phyloP scores from a whole-genome alignment of 1,284 basidiomycete genomes.

The Somion occarium region DNA sequence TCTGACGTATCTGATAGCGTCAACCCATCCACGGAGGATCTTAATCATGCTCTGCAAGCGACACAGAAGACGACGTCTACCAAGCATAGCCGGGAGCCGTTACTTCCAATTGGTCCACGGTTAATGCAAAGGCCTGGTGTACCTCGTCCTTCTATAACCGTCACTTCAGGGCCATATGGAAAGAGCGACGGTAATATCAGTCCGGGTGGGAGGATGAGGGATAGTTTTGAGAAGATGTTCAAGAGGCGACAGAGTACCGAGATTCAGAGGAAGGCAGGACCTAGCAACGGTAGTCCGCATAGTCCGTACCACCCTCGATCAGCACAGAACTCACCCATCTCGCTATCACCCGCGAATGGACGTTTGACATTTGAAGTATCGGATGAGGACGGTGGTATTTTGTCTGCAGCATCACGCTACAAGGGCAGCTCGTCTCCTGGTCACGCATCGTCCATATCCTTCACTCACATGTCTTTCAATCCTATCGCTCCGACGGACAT shows the following conservation, averaged over 20 bases:
- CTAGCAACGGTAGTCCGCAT: constrained; percentile 13
- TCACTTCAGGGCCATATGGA: constrained; percentile 24
- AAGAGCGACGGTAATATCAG: constrained; percentile 25
- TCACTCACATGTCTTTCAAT: constrained; percentile 36
- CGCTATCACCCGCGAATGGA: constrained; percentile 9
- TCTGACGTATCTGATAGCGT: constrained; percentile 29
- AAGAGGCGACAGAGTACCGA: constrained; percentile 54
- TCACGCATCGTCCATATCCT: constrained; percentile 20
- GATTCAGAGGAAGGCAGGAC: constrained; percentile 18
- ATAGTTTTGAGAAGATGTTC: constrained; percentile 51
- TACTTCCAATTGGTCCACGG: constrained; percentile 45
- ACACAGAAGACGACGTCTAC: constrained; percentile 27
- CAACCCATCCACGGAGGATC: constrained; percentile 27
- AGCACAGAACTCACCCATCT: constrained; percentile 17
- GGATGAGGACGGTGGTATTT: constrained; percentile 10
- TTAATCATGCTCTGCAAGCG: constrained; percentile 19
- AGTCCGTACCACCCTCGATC: constrained; percentile 17
- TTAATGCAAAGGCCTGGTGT: constrained; percentile 18
- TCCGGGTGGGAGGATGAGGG: constrained; percentile 41
- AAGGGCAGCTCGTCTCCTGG: constrained; percentile 21
- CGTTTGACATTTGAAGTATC: constrained; percentile 24
- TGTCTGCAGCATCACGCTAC: constrained; percentile 19
- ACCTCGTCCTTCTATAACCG: constrained; percentile 23
- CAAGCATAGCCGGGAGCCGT: constrained; percentile 64
- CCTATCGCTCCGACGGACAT: constrained; percentile 27